A percentile compares a stretch with the other conserved stretches of the same genome.
Evolutionary conservation across 2,329 filamentous ascomycete genomes (phyloP).

Genomic region (Colletotrichum navitas): DNA sequence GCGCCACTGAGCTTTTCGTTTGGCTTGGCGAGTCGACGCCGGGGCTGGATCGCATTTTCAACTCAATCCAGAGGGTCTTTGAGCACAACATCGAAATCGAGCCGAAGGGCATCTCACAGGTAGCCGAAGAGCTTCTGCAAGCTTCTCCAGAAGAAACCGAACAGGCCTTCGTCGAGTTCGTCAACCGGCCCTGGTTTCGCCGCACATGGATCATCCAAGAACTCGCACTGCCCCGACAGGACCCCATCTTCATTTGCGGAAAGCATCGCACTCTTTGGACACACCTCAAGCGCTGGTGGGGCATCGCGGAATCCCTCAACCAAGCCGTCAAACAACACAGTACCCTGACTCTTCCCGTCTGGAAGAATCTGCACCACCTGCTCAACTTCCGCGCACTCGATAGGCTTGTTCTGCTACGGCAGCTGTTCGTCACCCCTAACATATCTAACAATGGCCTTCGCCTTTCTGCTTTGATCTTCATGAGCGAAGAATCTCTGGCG

Average conservation of each 20-base stretch:
- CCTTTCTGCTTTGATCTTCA: background rate
- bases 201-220: slow-evolving; percentile 11
- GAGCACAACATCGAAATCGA: background rate
- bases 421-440: background rate
- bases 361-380: background rate
- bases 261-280: background rate
- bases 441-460: background rate
- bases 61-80: background rate
- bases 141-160: background rate
- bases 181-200: background rate
- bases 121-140: background rate
- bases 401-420: background rate
- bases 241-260: background rate
- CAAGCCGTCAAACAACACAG: background rate
- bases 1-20: background rate
- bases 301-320: background rate
- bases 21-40: slow-evolving; percentile 19
- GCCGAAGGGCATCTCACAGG: background rate
- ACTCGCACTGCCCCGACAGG: background rate
- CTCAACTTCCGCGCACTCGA: background rate
- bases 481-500: background rate
- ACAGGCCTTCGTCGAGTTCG: background rate
- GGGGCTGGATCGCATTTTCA: background rate
- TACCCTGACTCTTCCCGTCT: background rate
- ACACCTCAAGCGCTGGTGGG: background rate